Conservation (phyloP, 1,139 yeast species). For the Hyphopichia khmerensis region DNA sequence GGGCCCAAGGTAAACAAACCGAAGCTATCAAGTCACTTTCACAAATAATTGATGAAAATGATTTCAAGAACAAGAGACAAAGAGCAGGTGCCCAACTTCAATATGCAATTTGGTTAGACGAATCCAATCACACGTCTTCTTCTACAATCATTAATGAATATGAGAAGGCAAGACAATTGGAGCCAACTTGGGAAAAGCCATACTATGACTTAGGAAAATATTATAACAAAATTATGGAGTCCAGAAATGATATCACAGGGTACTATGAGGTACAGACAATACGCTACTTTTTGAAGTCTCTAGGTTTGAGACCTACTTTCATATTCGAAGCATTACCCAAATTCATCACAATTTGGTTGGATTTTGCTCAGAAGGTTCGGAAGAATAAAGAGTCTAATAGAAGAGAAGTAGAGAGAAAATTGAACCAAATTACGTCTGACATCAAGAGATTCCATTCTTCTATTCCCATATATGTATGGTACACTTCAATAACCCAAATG, state of each 20-base stretch:
- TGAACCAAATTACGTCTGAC: conserved; percentile 51
- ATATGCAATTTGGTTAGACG: conserved; percentile 87
- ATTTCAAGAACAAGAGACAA: conserved; percentile 12
- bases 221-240: conserved; percentile 73
- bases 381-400: conserved; percentile 10
- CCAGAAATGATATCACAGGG: conserved; percentile 53
- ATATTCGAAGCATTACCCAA: conserved; percentile 88
- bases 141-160: conserved; percentile 72
- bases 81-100: conserved; percentile 62
- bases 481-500: conserved; percentile 82
- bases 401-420: conserved; percentile 37
- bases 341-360: conserved; percentile 88
- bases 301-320: conserved; percentile 66
- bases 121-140: conserved; percentile 81
- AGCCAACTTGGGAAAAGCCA: conserved; percentile 72
- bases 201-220: conserved; percentile 81
- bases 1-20: conserved; percentile 89
- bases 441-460: conserved; percentile 45
- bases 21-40: conserved; percentile 74
- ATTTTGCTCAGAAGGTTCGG: conserved; percentile 53
- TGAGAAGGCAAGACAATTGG: conserved; percentile 54
- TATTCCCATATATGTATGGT: conserved; percentile 71
- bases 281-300: conserved; percentile 61
- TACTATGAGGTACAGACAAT: conserved; percentile 67
- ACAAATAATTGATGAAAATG: conserved; percentile 30